Evolutionary conservation across 2,329 filamentous ascomycete species (phyloP).

Genomic region (Cordyceps javanica): DNA sequence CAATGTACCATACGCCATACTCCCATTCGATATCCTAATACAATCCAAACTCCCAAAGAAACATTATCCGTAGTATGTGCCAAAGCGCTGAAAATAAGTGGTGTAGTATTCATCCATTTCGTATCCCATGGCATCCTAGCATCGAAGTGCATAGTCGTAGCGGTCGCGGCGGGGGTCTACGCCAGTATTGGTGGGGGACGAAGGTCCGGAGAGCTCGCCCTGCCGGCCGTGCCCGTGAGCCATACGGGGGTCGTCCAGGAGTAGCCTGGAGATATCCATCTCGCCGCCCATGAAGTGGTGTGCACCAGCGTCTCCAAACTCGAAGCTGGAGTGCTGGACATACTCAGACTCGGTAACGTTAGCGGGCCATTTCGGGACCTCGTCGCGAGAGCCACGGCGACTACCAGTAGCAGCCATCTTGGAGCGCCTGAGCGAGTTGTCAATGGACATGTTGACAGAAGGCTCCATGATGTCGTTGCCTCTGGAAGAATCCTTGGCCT

Average conservation of each 20-base stretch:
- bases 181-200: conserved; percentile 17
- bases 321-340: conserved; percentile 28
- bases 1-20: conserved; percentile 10
- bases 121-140: conserved; percentile 10
- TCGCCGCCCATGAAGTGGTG: conserved; percentile 42
- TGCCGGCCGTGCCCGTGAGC: conserved; percentile 21
- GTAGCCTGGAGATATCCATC: conserved; percentile 56
- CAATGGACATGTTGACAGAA: conserved; percentile 43
- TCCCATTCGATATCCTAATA: conserved; percentile 6
- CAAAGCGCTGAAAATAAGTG: conserved; percentile 5
- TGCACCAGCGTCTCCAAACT: conserved; percentile 37
- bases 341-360: conserved; percentile 28
- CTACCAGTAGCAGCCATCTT: conserved; percentile 34
- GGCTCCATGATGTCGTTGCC: conserved; percentile 44
- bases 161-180: conserved; percentile 18
- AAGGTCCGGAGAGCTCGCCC: conserved; percentile 22
- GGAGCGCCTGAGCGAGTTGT: conserved; percentile 36
- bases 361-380: conserved; percentile 38
- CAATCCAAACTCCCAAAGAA: conserved; percentile 13
- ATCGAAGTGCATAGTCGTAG: conserved; percentile 16
- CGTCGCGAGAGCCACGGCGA: conserved; percentile 39
- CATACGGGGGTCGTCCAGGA: conserved; percentile 46
- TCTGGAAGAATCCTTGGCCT: conserved; percentile 35
- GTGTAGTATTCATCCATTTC: neutral
- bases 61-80: conserved; percentile 1